A percentile compares a stretch with the other conserved stretches of the same genome.
These are phyloP conservation scores for Glycine tomentella DNA, from an alignment of 306 rosid species.

Conservation along the genomic window DNA sequence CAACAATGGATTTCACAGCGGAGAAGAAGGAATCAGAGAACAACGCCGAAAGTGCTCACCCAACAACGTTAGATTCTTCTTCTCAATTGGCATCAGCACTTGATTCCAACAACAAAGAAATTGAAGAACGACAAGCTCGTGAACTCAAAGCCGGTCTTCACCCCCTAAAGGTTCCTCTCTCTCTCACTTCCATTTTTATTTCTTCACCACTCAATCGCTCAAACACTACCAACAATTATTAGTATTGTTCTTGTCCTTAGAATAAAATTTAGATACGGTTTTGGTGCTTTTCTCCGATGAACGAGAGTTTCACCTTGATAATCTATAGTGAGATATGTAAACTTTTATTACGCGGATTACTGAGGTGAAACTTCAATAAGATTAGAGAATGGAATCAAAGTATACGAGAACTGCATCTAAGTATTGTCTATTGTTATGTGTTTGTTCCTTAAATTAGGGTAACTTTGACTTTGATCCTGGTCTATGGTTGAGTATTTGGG, in stretches of 20 bases:
- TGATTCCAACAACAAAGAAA: conserved; percentile 48
- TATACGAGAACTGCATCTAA: background rate
- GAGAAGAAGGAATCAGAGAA: conserved; percentile 46
- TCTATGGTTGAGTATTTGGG: background rate
- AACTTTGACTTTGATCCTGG: background rate
- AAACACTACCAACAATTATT: background rate
- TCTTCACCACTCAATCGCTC: conserved; percentile 5
- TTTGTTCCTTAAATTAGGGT: background rate
- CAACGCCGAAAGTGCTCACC: conserved; percentile 40
- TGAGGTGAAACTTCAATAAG: background rate
- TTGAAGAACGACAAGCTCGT: conserved; percentile 55
- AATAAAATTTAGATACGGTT: background rate
- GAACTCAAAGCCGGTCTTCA: conserved; percentile 61
- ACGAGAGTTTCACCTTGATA: background rate
- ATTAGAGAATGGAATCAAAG: background rate
- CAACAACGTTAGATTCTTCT: conserved; percentile 39
- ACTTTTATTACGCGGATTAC: background rate
- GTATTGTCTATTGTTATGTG: background rate
- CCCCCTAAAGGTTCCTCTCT: conserved; percentile 52
- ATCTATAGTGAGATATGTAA: background rate
- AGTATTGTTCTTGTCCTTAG: background rate
- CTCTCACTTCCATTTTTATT: background rate
- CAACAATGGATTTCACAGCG: conserved; percentile 45
- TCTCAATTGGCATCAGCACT: conserved; percentile 38
- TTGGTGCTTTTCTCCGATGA: background rate